phyloP scores from a whole-genome alignment of 2,329 filamentous ascomycete genomes.

The Capronia coronata region DNA sequence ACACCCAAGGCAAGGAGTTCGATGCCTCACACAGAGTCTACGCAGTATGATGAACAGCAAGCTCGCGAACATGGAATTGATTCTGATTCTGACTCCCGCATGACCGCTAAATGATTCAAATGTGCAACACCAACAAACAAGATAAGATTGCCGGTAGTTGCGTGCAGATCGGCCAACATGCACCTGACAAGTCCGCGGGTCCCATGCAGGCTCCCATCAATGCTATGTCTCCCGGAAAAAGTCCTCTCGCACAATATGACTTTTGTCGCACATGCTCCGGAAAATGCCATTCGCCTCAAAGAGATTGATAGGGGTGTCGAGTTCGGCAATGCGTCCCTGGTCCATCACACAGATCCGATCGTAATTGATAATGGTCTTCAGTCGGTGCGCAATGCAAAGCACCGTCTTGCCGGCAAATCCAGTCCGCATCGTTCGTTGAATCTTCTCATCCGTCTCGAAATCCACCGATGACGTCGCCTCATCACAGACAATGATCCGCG shows the following conservation, averaged over 20 bases:
- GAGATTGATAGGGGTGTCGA: conserved; percentile 67
- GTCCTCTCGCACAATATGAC: conserved; percentile 58
- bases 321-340: conserved; percentile 74
- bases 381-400: conserved; percentile 83
- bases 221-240: conserved; percentile 23
- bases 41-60: too few relatives aligned
- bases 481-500: conserved; percentile 92
- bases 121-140: background rate
- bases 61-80: too few relatives aligned
- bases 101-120: background rate
- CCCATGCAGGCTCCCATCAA: too few relatives aligned
- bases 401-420: conserved; percentile 83
- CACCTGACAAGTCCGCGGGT: too few relatives aligned
- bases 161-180: too few relatives aligned
- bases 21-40: too few relatives aligned
- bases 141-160: background rate
- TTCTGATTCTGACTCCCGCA: too few relatives aligned
- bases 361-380: conserved; percentile 89
- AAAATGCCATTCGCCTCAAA: conserved; percentile 76
- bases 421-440: conserved; percentile 77
- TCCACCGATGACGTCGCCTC: conserved; percentile 91
- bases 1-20: too few relatives aligned
- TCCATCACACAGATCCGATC: conserved; percentile 98
- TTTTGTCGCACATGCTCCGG: conserved; percentile 79
- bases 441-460: conserved; percentile 94